These are phyloP conservation scores for Podaxis sp. DNA, from an alignment of 768 basidiomycete species.

Conservation along the genomic window DNA sequence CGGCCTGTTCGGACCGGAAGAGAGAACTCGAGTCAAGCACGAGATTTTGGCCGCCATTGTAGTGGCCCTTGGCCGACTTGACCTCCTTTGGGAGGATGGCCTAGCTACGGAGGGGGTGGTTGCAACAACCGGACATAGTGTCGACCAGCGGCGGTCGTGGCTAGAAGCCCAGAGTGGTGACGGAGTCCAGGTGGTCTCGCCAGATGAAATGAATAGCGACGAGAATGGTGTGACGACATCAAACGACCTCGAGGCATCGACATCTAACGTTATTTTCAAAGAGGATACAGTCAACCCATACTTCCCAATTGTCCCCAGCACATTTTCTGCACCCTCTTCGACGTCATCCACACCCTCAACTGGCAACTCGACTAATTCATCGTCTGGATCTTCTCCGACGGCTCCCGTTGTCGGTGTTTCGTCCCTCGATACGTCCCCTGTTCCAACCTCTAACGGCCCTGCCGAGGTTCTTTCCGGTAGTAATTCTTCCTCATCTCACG, in stretches of 20 bases:
- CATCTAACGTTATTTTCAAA: conserved; percentile 13
- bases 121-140: conserved; percentile 15
- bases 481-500: background rate
- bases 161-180: conserved; percentile 16
- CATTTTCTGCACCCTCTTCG: conserved; percentile 18
- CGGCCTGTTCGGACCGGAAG: conserved; percentile 52
- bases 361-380: conserved; percentile 10
- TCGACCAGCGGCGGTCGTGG: conserved; percentile 12
- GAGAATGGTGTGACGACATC: conserved; percentile 19
- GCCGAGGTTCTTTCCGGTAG: background rate
- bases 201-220: conserved; percentile 19
- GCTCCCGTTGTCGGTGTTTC: background rate
- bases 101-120: conserved; percentile 31
- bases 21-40: conserved; percentile 69
- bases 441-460: background rate
- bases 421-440: background rate
- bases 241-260: conserved; percentile 11
- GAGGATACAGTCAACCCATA: conserved; percentile 46
- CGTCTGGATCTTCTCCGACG: conserved; percentile 10
- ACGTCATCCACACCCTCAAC: conserved; percentile 14
- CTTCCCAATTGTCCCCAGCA: conserved; percentile 42
- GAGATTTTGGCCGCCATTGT: conserved; percentile 87
- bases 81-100: conserved; percentile 24
- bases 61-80: conserved; percentile 81
- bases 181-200: conserved; percentile 19